These are phyloP conservation scores for Geum urbanum DNA, from an alignment of 306 rosid genomes.

Conservation along the genomic window DNA sequence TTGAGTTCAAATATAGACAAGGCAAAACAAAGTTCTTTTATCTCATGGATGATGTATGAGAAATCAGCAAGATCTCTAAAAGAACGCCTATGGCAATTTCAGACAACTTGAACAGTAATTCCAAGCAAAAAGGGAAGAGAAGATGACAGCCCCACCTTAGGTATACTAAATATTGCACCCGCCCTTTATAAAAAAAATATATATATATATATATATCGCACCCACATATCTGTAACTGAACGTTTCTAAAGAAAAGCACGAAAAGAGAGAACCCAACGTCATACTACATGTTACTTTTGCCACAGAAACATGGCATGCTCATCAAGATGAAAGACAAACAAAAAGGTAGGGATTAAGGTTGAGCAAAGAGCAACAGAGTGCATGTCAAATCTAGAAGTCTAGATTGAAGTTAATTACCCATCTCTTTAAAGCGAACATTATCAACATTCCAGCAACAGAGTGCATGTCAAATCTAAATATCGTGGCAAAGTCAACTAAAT, in stretches of 20 bases:
- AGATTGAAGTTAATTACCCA: background rate
- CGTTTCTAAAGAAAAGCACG: background rate
- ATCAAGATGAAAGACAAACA: background rate
- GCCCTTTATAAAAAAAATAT: too few relatives aligned
- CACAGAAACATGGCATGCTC: background rate
- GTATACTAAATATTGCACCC: too few relatives aligned
- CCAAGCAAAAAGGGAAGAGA: background rate
- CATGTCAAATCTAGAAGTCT: background rate
- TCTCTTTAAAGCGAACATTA: background rate
- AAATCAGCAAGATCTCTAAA: too few relatives aligned
- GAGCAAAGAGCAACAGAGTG: background rate
- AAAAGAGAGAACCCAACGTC: background rate
- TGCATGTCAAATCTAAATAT: background rate
- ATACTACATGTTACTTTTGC: background rate
- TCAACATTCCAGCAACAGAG: background rate
- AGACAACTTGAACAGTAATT: background rate
- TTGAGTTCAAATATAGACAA: too few relatives aligned
- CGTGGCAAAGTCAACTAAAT: background rate
- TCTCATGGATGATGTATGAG: too few relatives aligned
- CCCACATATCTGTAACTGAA: background rate
- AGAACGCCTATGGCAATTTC: background rate
- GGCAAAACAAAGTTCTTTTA: too few relatives aligned
- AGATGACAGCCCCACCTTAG: too few relatives aligned
- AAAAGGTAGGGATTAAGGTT: background rate
- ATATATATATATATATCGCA: too few relatives aligned